phyloP scores from a whole-genome alignment of 2,329 filamentous ascomycete genomes.

The Aspergillus sclerotialis region DNA sequence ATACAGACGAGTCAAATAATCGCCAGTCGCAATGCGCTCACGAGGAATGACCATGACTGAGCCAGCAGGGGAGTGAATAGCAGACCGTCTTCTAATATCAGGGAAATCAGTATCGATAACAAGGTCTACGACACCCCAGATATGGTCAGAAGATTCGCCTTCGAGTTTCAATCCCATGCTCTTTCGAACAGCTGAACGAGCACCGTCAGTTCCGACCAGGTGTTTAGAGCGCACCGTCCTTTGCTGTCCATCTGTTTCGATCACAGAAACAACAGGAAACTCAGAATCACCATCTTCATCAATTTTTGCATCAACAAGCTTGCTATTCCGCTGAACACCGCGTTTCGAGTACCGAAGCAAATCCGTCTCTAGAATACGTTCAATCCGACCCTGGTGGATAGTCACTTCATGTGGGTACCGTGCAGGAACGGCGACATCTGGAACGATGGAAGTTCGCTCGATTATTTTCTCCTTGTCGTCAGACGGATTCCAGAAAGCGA shows the following conservation, averaged over 20 bases:
- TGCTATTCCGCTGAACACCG: conserved; percentile 58
- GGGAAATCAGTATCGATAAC: conserved; percentile 68
- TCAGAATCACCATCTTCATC: conserved; percentile 42
- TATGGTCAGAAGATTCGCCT: conserved; percentile 63
- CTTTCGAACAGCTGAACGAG: conserved; percentile 58
- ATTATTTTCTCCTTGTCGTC: conserved; percentile 47
- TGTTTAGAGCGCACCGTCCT: conserved; percentile 57
- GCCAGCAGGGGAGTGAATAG: conserved; percentile 65
- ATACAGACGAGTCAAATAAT: conserved; percentile 66
- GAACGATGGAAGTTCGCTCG: conserved; percentile 50
- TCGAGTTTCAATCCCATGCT: conserved; percentile 46
- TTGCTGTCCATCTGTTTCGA: conserved; percentile 22
- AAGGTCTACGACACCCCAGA: conserved; percentile 72
- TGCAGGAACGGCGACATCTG: conserved; percentile 55
- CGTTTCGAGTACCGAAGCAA: conserved; percentile 53
- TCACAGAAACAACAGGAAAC: conserved; percentile 27
- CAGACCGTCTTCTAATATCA: conserved; percentile 73
- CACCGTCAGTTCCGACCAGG: conserved; percentile 64
- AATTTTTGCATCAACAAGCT: conserved; percentile 54
- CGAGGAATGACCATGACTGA: conserved; percentile 76
- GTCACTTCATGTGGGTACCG: conserved; percentile 65
- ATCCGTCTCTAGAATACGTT: conserved; percentile 62
- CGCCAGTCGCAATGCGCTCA: conserved; percentile 53
- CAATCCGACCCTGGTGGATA: conserved; percentile 65
- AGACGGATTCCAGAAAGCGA: conserved; percentile 63